Evolutionary conservation across 768 basidiomycete genomes (phyloP).

Genomic region (Amanita pseudoporphyria): DNA sequence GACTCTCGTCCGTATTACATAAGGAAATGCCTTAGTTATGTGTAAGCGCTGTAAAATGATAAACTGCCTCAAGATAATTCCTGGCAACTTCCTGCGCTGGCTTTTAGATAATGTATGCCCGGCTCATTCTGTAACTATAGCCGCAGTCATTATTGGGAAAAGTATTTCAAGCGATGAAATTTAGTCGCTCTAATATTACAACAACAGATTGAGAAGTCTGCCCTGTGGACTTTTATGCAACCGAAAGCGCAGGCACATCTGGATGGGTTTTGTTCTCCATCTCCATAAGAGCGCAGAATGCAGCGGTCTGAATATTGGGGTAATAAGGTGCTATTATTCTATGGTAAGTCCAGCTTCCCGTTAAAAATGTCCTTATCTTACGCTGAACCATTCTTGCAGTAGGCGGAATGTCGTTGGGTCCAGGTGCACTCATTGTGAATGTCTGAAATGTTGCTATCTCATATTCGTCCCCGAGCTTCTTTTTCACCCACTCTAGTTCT

Average conservation of each 20-base stretch:
- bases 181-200: no score
- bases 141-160: no score
- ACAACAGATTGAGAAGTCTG: no score
- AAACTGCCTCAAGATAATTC: no score
- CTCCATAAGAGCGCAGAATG: constrained; percentile 72
- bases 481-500: constrained; percentile 59
- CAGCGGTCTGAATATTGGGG: constrained; percentile 82
- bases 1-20: neutral
- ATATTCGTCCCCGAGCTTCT: constrained; percentile 24
- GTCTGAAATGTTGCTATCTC: constrained; percentile 48
- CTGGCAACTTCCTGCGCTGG: no score
- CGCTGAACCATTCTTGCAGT: constrained; percentile 22
- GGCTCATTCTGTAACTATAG: no score
- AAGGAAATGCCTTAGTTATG: no score
- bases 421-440: constrained; percentile 62
- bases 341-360: neutral
- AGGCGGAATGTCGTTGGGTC: constrained; percentile 21
- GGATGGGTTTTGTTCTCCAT: constrained; percentile 58
- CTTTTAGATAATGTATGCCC: no score
- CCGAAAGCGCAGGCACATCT: neutral
- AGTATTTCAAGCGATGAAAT: no score
- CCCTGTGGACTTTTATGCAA: neutral
- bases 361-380: constrained; percentile 18
- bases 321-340: constrained; percentile 54
- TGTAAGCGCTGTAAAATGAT: no score